Conservation (phyloP, 2,329 filamentous ascomycete genomes). For the Setomelanomma holmii region DNA sequence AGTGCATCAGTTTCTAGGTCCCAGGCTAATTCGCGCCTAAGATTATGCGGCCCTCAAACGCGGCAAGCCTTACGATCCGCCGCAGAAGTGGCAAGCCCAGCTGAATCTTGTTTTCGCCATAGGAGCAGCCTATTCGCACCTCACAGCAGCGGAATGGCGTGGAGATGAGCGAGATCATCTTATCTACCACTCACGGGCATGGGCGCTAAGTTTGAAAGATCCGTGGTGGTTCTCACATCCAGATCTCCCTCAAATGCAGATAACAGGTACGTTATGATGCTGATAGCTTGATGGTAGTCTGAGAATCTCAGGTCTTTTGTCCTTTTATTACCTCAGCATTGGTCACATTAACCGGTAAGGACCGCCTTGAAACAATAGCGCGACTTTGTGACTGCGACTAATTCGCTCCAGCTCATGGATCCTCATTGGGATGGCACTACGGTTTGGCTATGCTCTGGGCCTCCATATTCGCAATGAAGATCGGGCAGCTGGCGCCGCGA, state of each 20-base stretch:
- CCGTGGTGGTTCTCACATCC: constrained; percentile 36
- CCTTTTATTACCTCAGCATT: constrained; percentile 49
- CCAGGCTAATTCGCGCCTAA: constrained; percentile 5
- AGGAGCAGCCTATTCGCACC: constrained; percentile 44
- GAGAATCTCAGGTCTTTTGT: constrained; percentile 35
- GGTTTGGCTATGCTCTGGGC: constrained; percentile 45
- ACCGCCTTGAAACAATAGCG: not conserved
- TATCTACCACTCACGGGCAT: constrained; percentile 48
- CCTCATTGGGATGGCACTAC: constrained; percentile 44
- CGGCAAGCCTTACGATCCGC: constrained; percentile 14
- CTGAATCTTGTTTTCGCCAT: constrained; percentile 53
- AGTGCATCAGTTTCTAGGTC: not conserved
- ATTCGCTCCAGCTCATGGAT: constrained; percentile 43
- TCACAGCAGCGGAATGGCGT: constrained; percentile 32
- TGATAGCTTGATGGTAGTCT: not conserved
- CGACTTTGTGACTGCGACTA: not conserved
- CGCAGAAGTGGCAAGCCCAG: constrained; percentile 45
- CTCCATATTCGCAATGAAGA: constrained; percentile 48
- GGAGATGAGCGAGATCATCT: constrained; percentile 40
- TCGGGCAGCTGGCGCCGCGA: constrained; percentile 22
- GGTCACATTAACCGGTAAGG: constrained; percentile 51
- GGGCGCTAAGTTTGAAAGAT: constrained; percentile 36
- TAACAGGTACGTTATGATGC: constrained; percentile 19
- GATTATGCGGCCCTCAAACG: constrained; percentile 28
- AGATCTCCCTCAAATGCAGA: constrained; percentile 48